These are phyloP conservation scores for Umbelopsis sp. DNA, from an alignment of 371 early-diverging fungal genomes.

Conservation along the genomic window DNA sequence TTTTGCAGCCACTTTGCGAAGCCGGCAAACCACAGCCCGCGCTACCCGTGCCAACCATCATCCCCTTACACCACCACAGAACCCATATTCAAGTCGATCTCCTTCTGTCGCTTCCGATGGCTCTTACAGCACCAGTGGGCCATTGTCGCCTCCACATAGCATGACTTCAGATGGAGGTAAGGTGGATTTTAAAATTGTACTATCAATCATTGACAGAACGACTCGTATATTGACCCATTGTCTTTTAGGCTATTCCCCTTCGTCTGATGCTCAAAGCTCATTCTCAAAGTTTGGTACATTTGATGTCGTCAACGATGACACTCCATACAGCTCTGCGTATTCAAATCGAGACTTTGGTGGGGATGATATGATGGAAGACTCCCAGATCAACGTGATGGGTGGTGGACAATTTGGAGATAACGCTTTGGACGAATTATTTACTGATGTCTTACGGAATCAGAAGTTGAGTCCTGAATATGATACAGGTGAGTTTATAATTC, in stretches of 20 bases:
- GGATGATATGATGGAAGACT: conserved; percentile 14
- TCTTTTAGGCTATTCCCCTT: not conserved
- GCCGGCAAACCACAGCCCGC: conserved; percentile 23
- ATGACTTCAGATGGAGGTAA: conserved; percentile 12
- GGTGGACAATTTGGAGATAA: conserved; percentile 22
- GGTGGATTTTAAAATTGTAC: not conserved
- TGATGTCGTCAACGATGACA: conserved; percentile 14
- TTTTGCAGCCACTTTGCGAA: conserved; percentile 38
- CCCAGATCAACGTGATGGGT: conserved; percentile 4
- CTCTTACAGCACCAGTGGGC: conserved; percentile 11
- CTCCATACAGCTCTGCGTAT: conserved; percentile 26
- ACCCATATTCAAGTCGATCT: conserved; percentile 25
- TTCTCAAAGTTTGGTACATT: conserved; percentile 3
- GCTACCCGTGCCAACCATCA: conserved; percentile 16
- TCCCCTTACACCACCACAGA: conserved; percentile 34
- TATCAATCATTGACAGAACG: too few species aligned
- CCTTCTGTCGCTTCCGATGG: conserved; percentile 15
- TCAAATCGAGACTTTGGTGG: conserved; percentile 24
- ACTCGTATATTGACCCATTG: not conserved
- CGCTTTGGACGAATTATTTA: conserved; percentile 46
- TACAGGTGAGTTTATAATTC: conserved; percentile 37
- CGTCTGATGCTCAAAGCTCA: not conserved
- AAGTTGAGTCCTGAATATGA: conserved; percentile 47
- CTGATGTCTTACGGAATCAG: conserved; percentile 48
- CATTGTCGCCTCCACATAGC: conserved; percentile 21